These are phyloP conservation scores for Anethum foeniculum DNA, from an alignment of 140 eudicot species.

Conservation along the genomic window DNA sequence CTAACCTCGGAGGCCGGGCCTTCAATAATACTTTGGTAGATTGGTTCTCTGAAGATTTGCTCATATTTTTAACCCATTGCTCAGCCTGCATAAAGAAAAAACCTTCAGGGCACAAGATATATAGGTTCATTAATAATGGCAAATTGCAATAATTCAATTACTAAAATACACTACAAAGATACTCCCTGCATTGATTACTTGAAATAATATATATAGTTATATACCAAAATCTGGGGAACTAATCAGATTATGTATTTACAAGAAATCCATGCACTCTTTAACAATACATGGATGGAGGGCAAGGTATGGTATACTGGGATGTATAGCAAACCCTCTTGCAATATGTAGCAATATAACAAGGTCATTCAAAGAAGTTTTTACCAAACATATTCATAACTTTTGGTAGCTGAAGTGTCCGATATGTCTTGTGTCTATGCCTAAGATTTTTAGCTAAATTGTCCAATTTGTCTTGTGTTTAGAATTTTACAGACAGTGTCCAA, in stretches of 20 bases:
- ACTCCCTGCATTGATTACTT: neutral
- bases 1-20: conserved; percentile 75
- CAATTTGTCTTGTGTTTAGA: too few relatives aligned
- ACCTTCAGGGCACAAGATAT: neutral
- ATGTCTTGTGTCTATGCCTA: too few relatives aligned
- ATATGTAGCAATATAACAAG: neutral
- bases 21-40: conserved; percentile 45
- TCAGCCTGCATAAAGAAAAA: conserved; percentile 52
- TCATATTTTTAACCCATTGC: conserved; percentile 76
- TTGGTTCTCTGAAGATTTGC: conserved; percentile 37
- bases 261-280: neutral
- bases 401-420: too few relatives aligned
- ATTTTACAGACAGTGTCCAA: too few relatives aligned
- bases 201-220: neutral
- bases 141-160: neutral
- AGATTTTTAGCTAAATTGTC: too few relatives aligned
- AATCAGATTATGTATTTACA: neutral
- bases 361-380: too few relatives aligned
- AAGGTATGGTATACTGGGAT: neutral
- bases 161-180: neutral
- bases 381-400: neutral
- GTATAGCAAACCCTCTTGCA: neutral
- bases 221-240: neutral
- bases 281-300: neutral
- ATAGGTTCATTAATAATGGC: neutral